phyloP scores from a whole-genome alignment of 2,329 filamentous ascomycete species.

The Chrysosphaeria jannelii region DNA sequence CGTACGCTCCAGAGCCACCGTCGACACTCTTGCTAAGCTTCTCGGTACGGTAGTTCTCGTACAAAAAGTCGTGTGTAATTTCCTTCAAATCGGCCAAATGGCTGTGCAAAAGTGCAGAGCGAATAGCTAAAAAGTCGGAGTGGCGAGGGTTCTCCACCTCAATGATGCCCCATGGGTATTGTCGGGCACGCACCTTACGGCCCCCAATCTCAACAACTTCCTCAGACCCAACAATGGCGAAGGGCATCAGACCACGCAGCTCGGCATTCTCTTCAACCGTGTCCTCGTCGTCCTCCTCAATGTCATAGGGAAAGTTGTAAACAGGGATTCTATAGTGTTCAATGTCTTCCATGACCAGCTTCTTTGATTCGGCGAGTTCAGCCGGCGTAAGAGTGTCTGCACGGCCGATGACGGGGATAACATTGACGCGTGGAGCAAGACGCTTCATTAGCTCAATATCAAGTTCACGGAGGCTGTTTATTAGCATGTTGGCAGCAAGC shows the following conservation, averaged over 20 bases:
- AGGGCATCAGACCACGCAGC: conserved; percentile 89
- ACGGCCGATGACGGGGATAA: conserved; percentile 96
- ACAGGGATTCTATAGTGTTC: conserved; percentile 98
- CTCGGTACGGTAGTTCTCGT: conserved; percentile 99
- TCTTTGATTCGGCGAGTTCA: conserved; percentile 96
- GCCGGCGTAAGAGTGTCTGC: conserved; percentile 89
- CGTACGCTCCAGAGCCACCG: conserved; percentile 62
- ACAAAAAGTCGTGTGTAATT: conserved; percentile 98
- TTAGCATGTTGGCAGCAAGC: conserved; percentile 1
- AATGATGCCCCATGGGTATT: conserved; percentile 97
- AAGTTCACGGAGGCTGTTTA: conserved; percentile 68
- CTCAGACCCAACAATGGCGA: conserved; percentile 93
- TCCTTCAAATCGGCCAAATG: conserved; percentile 97
- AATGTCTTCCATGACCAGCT: conserved; percentile 99
- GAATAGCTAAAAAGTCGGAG: conserved; percentile 92
- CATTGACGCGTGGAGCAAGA: conserved; percentile 88
- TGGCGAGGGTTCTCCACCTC: conserved; percentile 98
- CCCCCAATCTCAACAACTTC: conserved; percentile 84
- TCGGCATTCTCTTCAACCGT: conserved; percentile 98
- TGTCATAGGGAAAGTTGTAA: conserved; percentile 99
- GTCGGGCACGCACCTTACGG: conserved; percentile 70
- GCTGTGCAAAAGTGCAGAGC: conserved; percentile 86
- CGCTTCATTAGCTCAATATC: conserved; percentile 99
- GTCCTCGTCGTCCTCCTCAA: conserved; percentile 97
- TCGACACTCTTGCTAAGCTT: conserved; percentile 99